A percentile compares a stretch with the other conserved stretches of the same genome.
Evolutionary conservation across 257 asterid species (phyloP).

Genomic region (Rubia yunnanensis): DNA sequence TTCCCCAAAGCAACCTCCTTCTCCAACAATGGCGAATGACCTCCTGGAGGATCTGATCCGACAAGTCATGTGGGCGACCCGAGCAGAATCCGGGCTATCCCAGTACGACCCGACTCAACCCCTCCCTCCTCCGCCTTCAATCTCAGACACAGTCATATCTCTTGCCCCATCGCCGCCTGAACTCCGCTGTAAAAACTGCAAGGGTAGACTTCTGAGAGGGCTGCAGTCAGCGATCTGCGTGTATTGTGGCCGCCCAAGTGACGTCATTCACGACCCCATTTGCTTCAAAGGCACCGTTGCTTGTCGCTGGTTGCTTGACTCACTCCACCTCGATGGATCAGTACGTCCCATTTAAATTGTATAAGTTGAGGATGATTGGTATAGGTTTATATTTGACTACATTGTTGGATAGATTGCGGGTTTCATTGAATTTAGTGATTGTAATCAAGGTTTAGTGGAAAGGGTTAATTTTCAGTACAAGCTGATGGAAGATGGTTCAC

Average conservation of each 20-base stretch:
- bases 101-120: conserved; percentile 49
- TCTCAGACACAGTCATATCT: conserved; percentile 52
- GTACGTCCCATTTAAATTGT: conserved; percentile 26
- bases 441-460: neutral
- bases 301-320: conserved; percentile 60
- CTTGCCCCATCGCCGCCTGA: conserved; percentile 49
- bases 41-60: conserved; percentile 56
- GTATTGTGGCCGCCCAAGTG: conserved; percentile 55
- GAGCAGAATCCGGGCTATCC: conserved; percentile 58
- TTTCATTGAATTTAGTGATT: neutral
- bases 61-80: conserved; percentile 54
- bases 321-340: conserved; percentile 86
- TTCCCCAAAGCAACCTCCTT: neutral
- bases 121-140: conserved; percentile 54
- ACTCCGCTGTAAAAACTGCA: conserved; percentile 67
- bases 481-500: neutral
- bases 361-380: neutral
- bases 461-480: neutral
- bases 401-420: neutral
- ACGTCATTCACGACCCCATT: conserved; percentile 46
- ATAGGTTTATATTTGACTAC: neutral
- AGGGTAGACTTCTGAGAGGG: conserved; percentile 72
- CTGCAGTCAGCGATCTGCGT: conserved; percentile 54
- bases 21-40: conserved; percentile 35
- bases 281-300: conserved; percentile 53